Base-by-base conservation (phyloP, 345 rosid species). In the Mallotus nudiflorus region DNA sequence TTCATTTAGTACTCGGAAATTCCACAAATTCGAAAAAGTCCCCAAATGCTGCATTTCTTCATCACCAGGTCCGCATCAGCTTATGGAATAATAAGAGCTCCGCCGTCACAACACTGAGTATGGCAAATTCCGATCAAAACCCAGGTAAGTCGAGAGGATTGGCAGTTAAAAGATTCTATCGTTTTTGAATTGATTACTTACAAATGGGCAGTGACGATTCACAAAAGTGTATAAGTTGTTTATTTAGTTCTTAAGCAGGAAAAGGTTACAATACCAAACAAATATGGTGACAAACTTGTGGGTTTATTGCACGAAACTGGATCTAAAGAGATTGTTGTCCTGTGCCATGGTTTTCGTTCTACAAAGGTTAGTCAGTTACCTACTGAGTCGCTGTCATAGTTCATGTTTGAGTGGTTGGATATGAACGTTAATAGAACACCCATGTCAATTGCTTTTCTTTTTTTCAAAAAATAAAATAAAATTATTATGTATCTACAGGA, bases 271-370 rank as follows among this genome's bases (percentile, higher is more conserved):
- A 40, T 57, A 37, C 52, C 74, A 50, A 75, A 75, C 70, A 69
- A 69, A 49, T 53, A 69, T 27, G 71, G 79, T 39, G 79, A 75
- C 45, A 75, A 69, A n/a, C 74, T 75, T 22, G 70, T 69, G 60
- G 79, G 79, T 19, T 44, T 75, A 49, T 52, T 74, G 9, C 80
- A 76, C 45, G 75, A 76, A 14, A 70, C 75, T 60, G 76, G 80
- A 27, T 72, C 80, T 4, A 67, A 77, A 40, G 76, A 77, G 44
- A 37, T 77, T 16, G 66, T 72, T 48, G 53, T 77, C 40, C 25
- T 77, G 6, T 77, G 80, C 49, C 80, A 77, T 18, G 80, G 80
- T 13, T 72, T 77, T 46, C 49, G 60, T 6, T 72, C 73, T 62
- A 40, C 65, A 7, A 77, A 77, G 75, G 80, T 75, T 54, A 42